Conservation (phyloP, 306 rosid species). For the Lathyrus sativus region DNA sequence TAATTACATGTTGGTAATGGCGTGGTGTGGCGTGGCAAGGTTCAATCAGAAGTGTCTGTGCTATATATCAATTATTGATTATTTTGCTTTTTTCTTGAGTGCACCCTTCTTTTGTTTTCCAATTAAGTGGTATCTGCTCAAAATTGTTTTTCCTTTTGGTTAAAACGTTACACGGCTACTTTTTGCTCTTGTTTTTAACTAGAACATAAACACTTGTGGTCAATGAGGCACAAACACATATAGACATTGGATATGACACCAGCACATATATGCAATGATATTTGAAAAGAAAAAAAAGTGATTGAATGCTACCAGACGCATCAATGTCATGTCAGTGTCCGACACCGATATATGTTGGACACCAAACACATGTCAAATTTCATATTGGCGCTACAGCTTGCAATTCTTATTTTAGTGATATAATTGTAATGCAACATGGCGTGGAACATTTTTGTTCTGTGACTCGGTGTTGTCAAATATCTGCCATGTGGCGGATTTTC, state of each 20-base stretch:
- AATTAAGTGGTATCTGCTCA: not conserved
- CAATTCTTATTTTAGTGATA: constrained; percentile 1
- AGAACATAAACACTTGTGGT: not conserved
- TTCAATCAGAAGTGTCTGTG: not conserved
- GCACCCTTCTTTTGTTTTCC: not conserved
- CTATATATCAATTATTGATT: not conserved
- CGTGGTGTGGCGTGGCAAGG: too few relatives aligned
- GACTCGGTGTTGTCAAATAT: not conserved
- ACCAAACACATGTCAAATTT: not conserved
- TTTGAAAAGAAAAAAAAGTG: not conserved
- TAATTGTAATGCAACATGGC: not conserved
- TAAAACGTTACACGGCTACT: not conserved
- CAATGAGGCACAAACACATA: not conserved
- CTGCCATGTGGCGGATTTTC: too few relatives aligned
- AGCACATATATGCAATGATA: not conserved
- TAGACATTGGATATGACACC: not conserved
- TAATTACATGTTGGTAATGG: too few relatives aligned
- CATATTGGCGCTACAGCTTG: not conserved
- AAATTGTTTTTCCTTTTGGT: not conserved
- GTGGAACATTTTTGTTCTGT: constrained; percentile 8
- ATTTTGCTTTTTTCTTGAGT: not conserved
- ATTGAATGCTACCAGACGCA: not conserved
- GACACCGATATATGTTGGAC: not conserved
- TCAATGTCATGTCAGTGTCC: not conserved
- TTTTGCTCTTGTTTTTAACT: not conserved